A percentile compares a stretch with the other conserved stretches of the same genome.
phyloP scores from a whole-genome alignment of 306 rosid species.

The Prunus kanzakura region DNA sequence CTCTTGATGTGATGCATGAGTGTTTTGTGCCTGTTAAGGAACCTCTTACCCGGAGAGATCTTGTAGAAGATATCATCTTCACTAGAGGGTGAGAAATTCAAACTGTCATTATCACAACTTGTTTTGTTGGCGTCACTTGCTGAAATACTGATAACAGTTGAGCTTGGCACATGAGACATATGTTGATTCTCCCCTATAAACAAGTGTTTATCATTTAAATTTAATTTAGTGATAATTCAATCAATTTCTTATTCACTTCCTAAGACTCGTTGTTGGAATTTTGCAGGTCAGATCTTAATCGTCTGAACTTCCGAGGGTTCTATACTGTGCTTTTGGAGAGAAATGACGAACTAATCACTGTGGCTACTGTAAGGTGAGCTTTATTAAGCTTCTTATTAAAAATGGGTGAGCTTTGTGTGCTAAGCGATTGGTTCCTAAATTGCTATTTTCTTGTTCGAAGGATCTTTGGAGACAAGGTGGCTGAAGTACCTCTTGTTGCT shows the following conservation, averaged over 20 bases:
- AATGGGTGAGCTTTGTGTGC: constrained; percentile 1
- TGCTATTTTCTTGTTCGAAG: constrained; percentile 35
- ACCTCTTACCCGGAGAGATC: constrained; percentile 49
- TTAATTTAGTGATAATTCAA: background rate
- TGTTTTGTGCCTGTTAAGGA: constrained; percentile 88
- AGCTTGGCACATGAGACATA: background rate
- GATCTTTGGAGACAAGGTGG: constrained; percentile 72
- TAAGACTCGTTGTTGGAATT: constrained; percentile 16
- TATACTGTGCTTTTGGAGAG: constrained; percentile 67
- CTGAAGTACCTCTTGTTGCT: constrained; percentile 83
- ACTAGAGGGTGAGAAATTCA: constrained; percentile 56
- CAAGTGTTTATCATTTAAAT: background rate
- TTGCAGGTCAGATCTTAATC: constrained; percentile 70
- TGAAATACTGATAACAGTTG: background rate
- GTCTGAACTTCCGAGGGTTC: constrained; percentile 78
- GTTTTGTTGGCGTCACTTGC: background rate
- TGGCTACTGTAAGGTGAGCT: constrained; percentile 75
- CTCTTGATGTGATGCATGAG: constrained; percentile 81
- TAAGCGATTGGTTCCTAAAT: constrained; percentile 10
- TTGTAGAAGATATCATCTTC: constrained; percentile 67
- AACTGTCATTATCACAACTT: constrained; percentile 15
- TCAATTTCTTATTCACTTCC: background rate
- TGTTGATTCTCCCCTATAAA: background rate
- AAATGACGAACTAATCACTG: constrained; percentile 72
- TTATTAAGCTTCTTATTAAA: background rate